Percentiles rank a stretch among this genome's conserved stretches.
phyloP scores from a whole-genome alignment of 176 grass and related monocot species.

The Tillandsia leiboldiana region DNA sequence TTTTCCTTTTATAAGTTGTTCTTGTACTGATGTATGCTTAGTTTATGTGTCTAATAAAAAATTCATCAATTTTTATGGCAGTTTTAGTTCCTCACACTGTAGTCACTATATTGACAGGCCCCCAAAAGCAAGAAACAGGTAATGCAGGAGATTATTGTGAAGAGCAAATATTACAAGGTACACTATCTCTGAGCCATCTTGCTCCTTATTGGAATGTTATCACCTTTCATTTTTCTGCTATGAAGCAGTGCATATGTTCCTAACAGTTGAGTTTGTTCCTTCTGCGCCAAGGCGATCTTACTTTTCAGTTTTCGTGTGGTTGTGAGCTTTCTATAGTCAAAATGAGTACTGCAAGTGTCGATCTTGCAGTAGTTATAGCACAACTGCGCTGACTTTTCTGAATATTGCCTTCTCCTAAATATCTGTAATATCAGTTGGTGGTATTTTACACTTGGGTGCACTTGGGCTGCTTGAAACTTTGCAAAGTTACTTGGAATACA shows the following conservation, averaged over 20 bases:
- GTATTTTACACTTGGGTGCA: too few species aligned
- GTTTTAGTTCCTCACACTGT: conserved; percentile 5
- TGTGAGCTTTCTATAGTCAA: too few species aligned
- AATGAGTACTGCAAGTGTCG: too few species aligned
- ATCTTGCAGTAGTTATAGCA: too few species aligned
- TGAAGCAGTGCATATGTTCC: not conserved
- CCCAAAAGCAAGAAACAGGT: conserved; percentile 96
- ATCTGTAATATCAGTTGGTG: too few species aligned
- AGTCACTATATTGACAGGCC: conserved; percentile 32
- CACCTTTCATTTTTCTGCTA: not conserved
- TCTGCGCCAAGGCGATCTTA: not conserved
- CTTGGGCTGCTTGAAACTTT: too few species aligned
- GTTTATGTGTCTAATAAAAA: not conserved
- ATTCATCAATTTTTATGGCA: not conserved
- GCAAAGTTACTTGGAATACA: too few species aligned
- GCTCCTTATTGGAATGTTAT: not conserved
- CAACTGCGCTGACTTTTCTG: too few species aligned
- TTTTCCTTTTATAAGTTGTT: not conserved
- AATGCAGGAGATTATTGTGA: conserved; percentile 87
- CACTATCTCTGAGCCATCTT: not conserved
- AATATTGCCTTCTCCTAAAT: too few species aligned
- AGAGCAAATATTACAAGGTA: conserved; percentile 99
- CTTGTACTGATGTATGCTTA: not conserved
- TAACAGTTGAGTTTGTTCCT: conserved; percentile 1
- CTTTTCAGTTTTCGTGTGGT: too few species aligned